These are phyloP conservation scores for Fusarium temperatum DNA, from an alignment of 2,329 filamentous ascomycete genomes.

Conservation along the genomic window DNA sequence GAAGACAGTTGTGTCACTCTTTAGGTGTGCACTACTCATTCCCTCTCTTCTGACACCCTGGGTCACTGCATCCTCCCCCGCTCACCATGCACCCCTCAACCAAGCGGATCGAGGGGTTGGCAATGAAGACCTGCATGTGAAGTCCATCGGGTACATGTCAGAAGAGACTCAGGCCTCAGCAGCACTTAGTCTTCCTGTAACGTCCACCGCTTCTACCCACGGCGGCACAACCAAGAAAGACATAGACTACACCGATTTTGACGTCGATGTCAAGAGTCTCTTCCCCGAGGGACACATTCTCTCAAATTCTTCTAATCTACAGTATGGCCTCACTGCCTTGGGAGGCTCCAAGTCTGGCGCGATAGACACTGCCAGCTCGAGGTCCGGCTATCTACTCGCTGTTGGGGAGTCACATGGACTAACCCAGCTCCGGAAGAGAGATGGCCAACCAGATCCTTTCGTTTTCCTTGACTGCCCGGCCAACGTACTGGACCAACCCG, in stretches of 20 bases:
- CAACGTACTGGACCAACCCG: accelerated
- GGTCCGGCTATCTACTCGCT: neutral
- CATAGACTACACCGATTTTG: no score
- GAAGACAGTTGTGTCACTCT: neutral
- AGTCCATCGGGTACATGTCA: neutral
- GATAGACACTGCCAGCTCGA: accelerated
- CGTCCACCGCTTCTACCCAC: neutral
- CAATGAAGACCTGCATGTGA: neutral
- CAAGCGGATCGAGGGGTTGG: neutral
- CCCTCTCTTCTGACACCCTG: neutral
- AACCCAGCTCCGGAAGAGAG: neutral
- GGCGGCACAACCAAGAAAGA: no score
- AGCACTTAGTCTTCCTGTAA: neutral
- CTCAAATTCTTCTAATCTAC: accelerated
- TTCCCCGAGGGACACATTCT: neutral
- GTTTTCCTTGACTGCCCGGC: neutral
- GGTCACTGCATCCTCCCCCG: neutral
- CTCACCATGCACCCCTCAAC: neutral
- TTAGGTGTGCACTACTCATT: neutral
- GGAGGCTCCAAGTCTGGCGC: neutral
- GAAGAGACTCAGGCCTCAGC: neutral
- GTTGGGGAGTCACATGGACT: neutral
- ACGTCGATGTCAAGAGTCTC: neutral
- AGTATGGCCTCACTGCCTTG: neutral
- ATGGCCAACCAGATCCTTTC: neutral